A percentile compares a stretch with the other conserved stretches of the same genome.
phyloP scores from a whole-genome alignment of 2,329 filamentous ascomycete genomes.

The Aureobasidium sp. region DNA sequence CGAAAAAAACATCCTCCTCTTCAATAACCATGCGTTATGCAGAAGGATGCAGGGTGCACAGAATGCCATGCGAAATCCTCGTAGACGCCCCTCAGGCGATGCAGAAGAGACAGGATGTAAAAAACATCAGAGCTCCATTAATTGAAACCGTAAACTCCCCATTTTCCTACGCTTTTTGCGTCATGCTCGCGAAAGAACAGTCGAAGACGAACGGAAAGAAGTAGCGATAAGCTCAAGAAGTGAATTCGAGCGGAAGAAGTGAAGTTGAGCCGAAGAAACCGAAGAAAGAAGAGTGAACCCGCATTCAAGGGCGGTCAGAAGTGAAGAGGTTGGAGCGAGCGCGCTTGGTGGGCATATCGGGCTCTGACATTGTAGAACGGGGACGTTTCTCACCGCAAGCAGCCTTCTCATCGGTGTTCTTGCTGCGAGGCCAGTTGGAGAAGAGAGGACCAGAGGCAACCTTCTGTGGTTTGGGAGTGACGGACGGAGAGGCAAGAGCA shows the following conservation, averaged over 20 bases:
- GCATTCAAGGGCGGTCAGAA: background rate
- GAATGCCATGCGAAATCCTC: background rate
- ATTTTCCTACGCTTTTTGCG: background rate
- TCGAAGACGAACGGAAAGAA: background rate
- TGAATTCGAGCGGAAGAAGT: background rate
- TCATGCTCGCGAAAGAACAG: background rate
- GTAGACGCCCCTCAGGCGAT: background rate
- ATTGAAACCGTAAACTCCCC: background rate
- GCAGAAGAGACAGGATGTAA: background rate
- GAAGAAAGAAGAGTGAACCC: no score
- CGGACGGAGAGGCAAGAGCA: background rate
- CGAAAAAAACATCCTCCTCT: background rate
- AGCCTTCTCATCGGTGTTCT: conserved; percentile 27
- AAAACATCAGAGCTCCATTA: background rate
- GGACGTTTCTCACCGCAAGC: conserved; percentile 6
- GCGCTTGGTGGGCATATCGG: conserved; percentile 9
- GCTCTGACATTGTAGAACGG: background rate
- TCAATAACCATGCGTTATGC: background rate
- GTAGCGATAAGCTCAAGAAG: background rate
- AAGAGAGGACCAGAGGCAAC: conserved; percentile 50
- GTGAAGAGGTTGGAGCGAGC: background rate
- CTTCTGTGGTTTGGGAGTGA: conserved; percentile 16
- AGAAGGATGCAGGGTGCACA: background rate
- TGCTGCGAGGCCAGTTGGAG: conserved; percentile 61
- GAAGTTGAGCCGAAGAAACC: background rate